These are phyloP conservation scores for Neostapfia colusana DNA, from an alignment of 176 grass and related monocot species.

Conservation along the genomic window DNA sequence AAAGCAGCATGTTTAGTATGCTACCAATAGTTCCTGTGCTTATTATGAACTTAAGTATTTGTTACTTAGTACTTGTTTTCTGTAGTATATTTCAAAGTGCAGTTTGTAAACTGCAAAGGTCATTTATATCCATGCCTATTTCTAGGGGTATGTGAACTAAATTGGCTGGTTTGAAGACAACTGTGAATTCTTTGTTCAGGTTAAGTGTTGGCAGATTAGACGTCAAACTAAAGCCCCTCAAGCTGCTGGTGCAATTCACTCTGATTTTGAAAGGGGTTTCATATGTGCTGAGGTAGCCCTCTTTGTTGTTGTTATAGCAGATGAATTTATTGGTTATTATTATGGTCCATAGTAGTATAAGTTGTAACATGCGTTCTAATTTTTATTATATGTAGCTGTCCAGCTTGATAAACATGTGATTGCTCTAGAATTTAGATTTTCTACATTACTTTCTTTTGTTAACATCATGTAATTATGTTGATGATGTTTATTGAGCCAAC, in stretches of 20 bases:
- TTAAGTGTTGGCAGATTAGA: constrained; percentile 99
- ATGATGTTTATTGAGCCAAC: no score
- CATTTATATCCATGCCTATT: constrained; percentile 11
- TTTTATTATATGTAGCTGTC: constrained; percentile 1
- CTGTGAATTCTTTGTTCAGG: constrained; percentile 49
- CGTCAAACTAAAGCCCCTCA: constrained; percentile 87
- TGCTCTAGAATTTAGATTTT: constrained; percentile 14
- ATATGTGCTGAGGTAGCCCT: constrained; percentile 86
- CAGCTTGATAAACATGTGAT: neutral
- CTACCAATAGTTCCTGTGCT: neutral
- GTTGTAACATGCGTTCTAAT: neutral
- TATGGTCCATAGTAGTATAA: neutral
- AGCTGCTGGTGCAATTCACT: constrained; percentile 92
- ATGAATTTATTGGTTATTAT: neutral
- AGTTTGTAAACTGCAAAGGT: neutral
- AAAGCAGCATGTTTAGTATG: neutral
- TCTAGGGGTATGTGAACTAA: constrained; percentile 18
- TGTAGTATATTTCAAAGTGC: neutral
- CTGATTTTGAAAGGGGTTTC: constrained; percentile 98
- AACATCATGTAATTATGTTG: no score
- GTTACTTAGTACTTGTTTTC: neutral
- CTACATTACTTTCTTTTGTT: neutral
- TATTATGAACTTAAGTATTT: neutral
- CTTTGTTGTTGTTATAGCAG: neutral
- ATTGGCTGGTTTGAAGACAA: constrained; percentile 15